Evolutionary conservation across 495 filamentous ascomycete species (phyloP).

Genomic region (Xanthoparmelia taractica): DNA sequence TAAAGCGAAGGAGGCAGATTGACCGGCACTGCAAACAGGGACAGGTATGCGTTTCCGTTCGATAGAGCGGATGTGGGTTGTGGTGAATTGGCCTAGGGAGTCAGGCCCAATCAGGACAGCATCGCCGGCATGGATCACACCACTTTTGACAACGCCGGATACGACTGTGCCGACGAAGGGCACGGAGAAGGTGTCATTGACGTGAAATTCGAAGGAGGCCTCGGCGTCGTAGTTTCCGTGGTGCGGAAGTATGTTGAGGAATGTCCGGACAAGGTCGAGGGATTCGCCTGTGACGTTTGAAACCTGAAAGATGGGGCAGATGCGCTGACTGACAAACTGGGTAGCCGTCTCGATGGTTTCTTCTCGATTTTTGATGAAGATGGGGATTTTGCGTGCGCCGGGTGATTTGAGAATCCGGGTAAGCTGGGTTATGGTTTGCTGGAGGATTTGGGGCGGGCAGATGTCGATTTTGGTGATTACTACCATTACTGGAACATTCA

Average conservation of each 20-base stretch:
- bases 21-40: conserved; percentile 81
- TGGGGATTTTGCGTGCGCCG: conserved; percentile 92
- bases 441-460: conserved; percentile 88
- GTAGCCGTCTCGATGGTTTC: conserved; percentile 92
- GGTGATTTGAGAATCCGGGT: conserved; percentile 87
- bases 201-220: conserved; percentile 86
- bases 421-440: conserved; percentile 90
- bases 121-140: conserved; percentile 85
- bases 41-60: conserved; percentile 92
- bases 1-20: conserved; percentile 86
- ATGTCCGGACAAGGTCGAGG: conserved; percentile 72
- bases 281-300: conserved; percentile 94
- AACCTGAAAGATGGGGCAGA: conserved; percentile 96
- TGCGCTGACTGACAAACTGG: conserved; percentile 90
- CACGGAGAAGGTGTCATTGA: conserved; percentile 99
- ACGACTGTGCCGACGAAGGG: conserved; percentile 96
- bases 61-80: conserved; percentile 84
- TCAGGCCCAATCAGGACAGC: conserved; percentile 85
- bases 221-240: conserved; percentile 87
- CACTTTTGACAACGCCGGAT: conserved; percentile 82
- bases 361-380: conserved; percentile 86
- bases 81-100: conserved; percentile 82
- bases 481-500: conserved; percentile 97
- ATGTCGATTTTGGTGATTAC: conserved; percentile 99
- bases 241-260: conserved; percentile 91